A percentile compares a stretch with the other conserved stretches of the same genome.
Conservation (phyloP, 768 basidiomycete species). For the Xerocomellus chrysenteron region DNA sequence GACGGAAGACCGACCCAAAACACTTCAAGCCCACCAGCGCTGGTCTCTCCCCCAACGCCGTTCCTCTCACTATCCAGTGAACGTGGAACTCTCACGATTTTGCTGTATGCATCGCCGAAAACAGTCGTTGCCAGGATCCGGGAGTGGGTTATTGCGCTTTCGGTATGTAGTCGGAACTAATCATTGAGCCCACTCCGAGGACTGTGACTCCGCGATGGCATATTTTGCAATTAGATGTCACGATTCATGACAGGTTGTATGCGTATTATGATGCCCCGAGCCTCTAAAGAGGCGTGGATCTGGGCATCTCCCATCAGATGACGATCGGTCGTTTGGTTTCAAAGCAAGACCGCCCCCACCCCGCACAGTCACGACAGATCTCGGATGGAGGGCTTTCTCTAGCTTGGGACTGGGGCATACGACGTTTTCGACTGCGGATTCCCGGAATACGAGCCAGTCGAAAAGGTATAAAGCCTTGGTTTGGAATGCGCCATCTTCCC, state of each 20-base stretch:
- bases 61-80: background rate
- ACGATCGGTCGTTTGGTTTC: constrained; percentile 19
- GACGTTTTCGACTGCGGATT: too few relatives aligned
- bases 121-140: constrained; percentile 9
- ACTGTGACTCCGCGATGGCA: constrained; percentile 25
- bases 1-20: too few relatives aligned
- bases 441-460: too few relatives aligned
- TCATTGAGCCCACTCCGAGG: constrained; percentile 2
- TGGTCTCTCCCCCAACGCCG: background rate
- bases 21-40: too few relatives aligned
- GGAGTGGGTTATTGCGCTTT: background rate
- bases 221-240: constrained; percentile 8
- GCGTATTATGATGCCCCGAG: constrained; percentile 17
- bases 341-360: constrained; percentile 7
- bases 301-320: constrained; percentile 19
- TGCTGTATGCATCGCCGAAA: background rate
- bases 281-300: constrained; percentile 18
- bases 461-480: too few relatives aligned
- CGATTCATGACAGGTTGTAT: constrained; percentile 15
- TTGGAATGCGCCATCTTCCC: too few relatives aligned
- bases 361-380: constrained; percentile 4
- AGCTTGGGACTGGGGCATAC: background rate
- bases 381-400: background rate
- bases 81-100: background rate
- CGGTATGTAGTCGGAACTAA: constrained; percentile 13